These are phyloP conservation scores for Candida succiphila DNA, from an alignment of 805 yeast species.

Conservation along the genomic window DNA sequence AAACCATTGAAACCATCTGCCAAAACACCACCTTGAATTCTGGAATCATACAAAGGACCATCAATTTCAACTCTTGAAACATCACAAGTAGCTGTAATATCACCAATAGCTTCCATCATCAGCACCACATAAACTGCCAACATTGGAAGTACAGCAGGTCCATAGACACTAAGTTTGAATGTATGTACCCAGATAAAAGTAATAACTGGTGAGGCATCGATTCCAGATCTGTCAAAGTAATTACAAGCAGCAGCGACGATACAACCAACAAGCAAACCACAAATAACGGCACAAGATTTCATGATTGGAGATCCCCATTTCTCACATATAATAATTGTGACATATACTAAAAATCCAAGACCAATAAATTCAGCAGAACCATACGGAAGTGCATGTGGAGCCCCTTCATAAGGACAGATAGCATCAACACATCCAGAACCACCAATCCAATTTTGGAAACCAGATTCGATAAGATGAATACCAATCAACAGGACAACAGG, in stretches of 20 bases:
- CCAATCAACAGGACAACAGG: constrained; percentile 88
- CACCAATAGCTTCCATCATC: constrained; percentile 93
- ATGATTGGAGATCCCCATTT: constrained; percentile 89
- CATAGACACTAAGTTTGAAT: constrained; percentile 66
- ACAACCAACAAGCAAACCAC: constrained; percentile 80
- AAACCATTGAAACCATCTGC: constrained; percentile 83
- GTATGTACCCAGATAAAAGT: constrained; percentile 87
- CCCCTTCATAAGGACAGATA: constrained; percentile 38
- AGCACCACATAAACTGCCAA: constrained; percentile 72
- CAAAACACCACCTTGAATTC: constrained; percentile 88
- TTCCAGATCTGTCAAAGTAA: constrained; percentile 51
- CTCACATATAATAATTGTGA: constrained; percentile 66
- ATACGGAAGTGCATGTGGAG: constrained; percentile 52
- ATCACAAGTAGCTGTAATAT: constrained; percentile 88
- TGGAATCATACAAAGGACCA: constrained; percentile 70
- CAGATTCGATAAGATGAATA: constrained; percentile 53
- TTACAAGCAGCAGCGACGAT: constrained; percentile 89
- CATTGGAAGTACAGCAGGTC: constrained; percentile 79
- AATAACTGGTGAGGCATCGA: constrained; percentile 67
- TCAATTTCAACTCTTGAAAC: constrained; percentile 80
- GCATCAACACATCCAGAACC: constrained; percentile 52
- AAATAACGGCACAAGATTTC: constrained; percentile 88
- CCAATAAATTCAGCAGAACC: constrained; percentile 86
- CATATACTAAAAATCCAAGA: constrained; percentile 74
- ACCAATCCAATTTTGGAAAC: constrained; percentile 81